Base-by-base conservation (phyloP, 371 early-diverging fungal genomes). In the Entomophthora muscae region DNA sequence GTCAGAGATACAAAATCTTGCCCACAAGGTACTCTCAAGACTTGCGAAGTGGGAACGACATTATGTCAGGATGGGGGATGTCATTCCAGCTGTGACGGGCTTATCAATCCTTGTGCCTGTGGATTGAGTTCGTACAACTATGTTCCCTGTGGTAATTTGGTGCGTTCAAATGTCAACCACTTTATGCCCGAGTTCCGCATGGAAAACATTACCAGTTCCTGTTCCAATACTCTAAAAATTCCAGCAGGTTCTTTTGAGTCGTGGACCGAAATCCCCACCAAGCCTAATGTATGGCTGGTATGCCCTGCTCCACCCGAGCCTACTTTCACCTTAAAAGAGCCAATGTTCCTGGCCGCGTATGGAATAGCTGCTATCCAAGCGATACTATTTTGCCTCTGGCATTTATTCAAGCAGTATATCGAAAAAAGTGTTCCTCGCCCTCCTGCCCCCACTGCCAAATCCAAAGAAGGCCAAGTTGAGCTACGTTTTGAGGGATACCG, bases 401-500 rank as follows among this genome's bases (percentile, higher is more conserved):
- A 73, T 1, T 3, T 70, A 22, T 77, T 75, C 70, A 80, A 80
- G 61, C 59, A 23, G 1, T 65, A 63, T 33, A 26, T 22, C 24
- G 68, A 68, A 54, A 21, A n/a, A 23, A 53, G 57, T 53, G 42
- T 29, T 67, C 65, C 61, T 66, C 12, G 26, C 23, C 53, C 57
- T 23, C 64, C 60, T 54, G 33, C 53, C 51, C 65, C 31, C 7
- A 53, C 65, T 51, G 65, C 68, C 7, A 66, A 67, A 5, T 66
- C 68, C 2, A 71, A 73, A 23, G 61, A 73, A 22, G 64, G 70
- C 42, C 73, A 75, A 27, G 72, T 70, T 5, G 77, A 80, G 30
- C 68, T 70, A 31, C 71, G 71, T n/a, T 78, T 87, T 68, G 78
- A 78, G 64, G 87, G 89, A 1, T 89, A 79, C 71, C 67, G 73